Evolutionary conservation across 768 basidiomycete species (phyloP).

Genomic region (Mycena haematopus): DNA sequence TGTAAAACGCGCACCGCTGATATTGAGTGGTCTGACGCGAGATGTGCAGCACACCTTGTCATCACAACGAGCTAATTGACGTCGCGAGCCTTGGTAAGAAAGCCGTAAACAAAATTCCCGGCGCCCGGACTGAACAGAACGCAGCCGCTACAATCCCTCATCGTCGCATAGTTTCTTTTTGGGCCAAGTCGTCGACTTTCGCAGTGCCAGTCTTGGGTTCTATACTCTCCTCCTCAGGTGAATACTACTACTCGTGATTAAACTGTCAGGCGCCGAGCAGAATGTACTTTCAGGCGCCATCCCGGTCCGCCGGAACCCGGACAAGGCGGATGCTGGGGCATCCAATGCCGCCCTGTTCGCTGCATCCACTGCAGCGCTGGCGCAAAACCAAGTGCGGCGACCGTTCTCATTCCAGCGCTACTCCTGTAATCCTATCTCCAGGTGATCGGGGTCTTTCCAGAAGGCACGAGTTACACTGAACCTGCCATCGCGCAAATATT

Average conservation of each 20-base stretch:
- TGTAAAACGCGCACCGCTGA: conserved; percentile 46
- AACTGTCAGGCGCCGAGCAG: background rate
- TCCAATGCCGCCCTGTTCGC: conserved; percentile 26
- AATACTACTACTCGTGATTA: too few species aligned
- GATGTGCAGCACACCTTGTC: conserved; percentile 56
- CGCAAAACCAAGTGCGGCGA: conserved; percentile 39
- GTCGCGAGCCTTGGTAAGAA: conserved; percentile 50
- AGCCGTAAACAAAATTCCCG: background rate
- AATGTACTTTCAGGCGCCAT: conserved; percentile 54
- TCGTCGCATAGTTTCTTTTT: conserved; percentile 61
- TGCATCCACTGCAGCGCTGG: conserved; percentile 24
- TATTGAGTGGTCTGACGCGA: conserved; percentile 1
- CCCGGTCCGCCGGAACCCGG: conserved; percentile 70
- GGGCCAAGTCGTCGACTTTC: conserved; percentile 80
- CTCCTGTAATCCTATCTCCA: conserved; percentile 23
- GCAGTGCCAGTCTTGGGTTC: conserved; percentile 56
- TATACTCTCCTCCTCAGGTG: conserved; percentile 60
- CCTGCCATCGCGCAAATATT: conserved; percentile 54
- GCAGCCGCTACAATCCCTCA: conserved; percentile 64
- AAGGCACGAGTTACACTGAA: conserved; percentile 61
- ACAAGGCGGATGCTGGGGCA: conserved; percentile 37
- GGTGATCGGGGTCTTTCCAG: conserved; percentile 73
- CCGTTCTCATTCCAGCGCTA: background rate
- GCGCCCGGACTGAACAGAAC: background rate
- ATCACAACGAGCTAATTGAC: conserved; percentile 76